Evolutionary conservation across 306 rosid species (phyloP).

Genomic region (Amphicarpaea edgeworthii): DNA sequence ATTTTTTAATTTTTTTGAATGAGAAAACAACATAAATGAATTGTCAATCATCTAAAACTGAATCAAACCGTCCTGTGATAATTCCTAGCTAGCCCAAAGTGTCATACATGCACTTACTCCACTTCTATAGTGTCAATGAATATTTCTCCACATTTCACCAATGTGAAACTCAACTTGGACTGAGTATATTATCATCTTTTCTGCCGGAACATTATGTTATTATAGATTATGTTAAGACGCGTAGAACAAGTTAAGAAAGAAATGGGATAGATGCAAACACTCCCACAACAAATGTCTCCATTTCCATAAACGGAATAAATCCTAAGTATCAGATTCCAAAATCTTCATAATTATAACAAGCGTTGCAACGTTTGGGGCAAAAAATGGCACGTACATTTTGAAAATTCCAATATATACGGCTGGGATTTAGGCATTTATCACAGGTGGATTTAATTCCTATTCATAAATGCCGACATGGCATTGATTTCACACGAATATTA

Average conservation of each 20-base stretch:
- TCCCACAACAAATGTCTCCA: background rate
- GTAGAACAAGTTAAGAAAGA: background rate
- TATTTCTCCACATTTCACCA: too few relatives aligned
- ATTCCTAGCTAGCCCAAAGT: too few relatives aligned
- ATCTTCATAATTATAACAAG: background rate
- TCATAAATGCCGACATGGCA: slow-evolving; percentile 15
- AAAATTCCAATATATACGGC: background rate
- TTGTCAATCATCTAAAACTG: too few relatives aligned
- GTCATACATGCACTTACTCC: too few relatives aligned
- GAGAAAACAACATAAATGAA: too few relatives aligned
- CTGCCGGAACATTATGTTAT: background rate
- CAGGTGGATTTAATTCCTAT: background rate
- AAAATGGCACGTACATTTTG: background rate
- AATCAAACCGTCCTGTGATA: too few relatives aligned
- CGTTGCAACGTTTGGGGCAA: background rate
- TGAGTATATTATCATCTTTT: background rate
- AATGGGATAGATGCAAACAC: background rate
- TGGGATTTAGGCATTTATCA: background rate
- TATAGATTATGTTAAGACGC: background rate
- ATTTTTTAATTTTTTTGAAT: too few relatives aligned
- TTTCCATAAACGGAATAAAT: slow-evolving; percentile 28
- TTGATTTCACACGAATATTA: slow-evolving; percentile 1
- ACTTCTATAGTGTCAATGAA: too few relatives aligned
- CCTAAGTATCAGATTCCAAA: background rate
- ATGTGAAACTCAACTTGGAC: background rate